Evolutionary conservation across 768 basidiomycete genomes (phyloP), one percentile per base, ranked within the genome.

Genomic region (Multifurca ochricompacta): DNA sequence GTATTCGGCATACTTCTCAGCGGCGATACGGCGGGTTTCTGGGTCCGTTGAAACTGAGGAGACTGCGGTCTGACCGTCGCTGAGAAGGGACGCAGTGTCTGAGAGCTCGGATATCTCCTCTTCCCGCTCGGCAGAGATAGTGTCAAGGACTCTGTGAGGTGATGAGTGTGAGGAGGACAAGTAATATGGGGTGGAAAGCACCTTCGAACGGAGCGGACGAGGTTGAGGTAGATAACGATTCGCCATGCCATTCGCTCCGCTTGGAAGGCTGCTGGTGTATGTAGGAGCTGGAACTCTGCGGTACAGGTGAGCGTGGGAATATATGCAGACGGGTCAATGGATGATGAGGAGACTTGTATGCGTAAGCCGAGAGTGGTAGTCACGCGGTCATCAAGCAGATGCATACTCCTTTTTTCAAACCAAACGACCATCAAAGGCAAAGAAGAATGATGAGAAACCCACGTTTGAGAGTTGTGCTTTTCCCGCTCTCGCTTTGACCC

Each of bases 381-480:
- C 9, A 43, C 2, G n/a, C 9, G 21, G 18, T 7, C 43, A 30
- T 27, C 44, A 42, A 25, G 23, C 16, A 21, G 31, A 30, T 10
- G n/a, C 14, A 9, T n/a, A 25, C 19, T 18, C 6, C 40, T 6
- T 25, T 23, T 32, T 19, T 4, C 40, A n/a, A 19, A 23, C 40
- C 40, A n/a, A n/a, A 27, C 9, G n/a, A 44, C 23, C 19, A 14
- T 7, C n/a, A n/a, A n/a, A n/a, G n/a, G n/a, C n/a, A n/a, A 23
- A 13, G 16, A 35, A 28, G n/a, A 6, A 11, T 34, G 25, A 51
- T 35, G 19, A 32, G 21, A n/a, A 2, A 82, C 87, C 80, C 74
- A 90, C 88, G 88, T 73, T 90, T 90, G 63, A 91, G 74, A 7
- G 87, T 88, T 8, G 89, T 91, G 65, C 85, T 88, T 74, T 91